Evolutionary conservation across 805 yeast genomes (phyloP).

Genomic region (Torulaspora indica): DNA sequence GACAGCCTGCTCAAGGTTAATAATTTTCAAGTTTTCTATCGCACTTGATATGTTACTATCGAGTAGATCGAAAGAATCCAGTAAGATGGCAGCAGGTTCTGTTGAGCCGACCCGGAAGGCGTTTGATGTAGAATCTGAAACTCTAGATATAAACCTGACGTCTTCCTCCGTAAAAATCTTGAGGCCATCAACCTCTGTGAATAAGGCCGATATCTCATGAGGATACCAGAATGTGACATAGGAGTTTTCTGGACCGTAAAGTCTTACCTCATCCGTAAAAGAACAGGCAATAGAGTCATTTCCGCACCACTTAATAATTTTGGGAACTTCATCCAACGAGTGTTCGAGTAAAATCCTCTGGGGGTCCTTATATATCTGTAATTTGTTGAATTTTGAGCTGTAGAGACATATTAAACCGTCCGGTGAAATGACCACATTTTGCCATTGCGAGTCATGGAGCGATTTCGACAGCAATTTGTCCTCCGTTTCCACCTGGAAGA

Average conservation of each 20-base stretch:
- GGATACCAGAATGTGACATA: slow-evolving; percentile 48
- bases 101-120: slow-evolving; percentile 81
- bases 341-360: slow-evolving; percentile 25
- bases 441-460: slow-evolving; percentile 26
- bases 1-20: slow-evolving; percentile 57
- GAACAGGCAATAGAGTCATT: slow-evolving; percentile 66
- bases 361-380: slow-evolving; percentile 46
- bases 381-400: slow-evolving; percentile 38
- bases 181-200: slow-evolving; percentile 65
- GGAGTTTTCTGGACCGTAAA: slow-evolving; percentile 63
- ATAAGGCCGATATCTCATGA: slow-evolving; percentile 40
- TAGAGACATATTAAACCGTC: slow-evolving; percentile 46
- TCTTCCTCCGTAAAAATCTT: slow-evolving; percentile 55
- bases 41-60: slow-evolving; percentile 72
- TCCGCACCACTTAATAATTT: slow-evolving; percentile 73
- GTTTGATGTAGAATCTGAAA: slow-evolving; percentile 51
- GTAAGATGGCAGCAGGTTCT: slow-evolving; percentile 71
- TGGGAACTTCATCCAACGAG: slow-evolving; percentile 36
- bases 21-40: slow-evolving; percentile 61
- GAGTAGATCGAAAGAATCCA: slow-evolving; percentile 71
- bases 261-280: slow-evolving; percentile 57
- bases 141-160: slow-evolving; percentile 61
- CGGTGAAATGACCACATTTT: slow-evolving; percentile 25
- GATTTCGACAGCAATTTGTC: slow-evolving; percentile 7
- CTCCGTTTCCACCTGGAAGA: slow-evolving; percentile 14